A percentile compares a stretch with the other conserved stretches of the same genome.
Evolutionary conservation across 257 asterid species (phyloP).

Genomic region (Solanum acaule): DNA sequence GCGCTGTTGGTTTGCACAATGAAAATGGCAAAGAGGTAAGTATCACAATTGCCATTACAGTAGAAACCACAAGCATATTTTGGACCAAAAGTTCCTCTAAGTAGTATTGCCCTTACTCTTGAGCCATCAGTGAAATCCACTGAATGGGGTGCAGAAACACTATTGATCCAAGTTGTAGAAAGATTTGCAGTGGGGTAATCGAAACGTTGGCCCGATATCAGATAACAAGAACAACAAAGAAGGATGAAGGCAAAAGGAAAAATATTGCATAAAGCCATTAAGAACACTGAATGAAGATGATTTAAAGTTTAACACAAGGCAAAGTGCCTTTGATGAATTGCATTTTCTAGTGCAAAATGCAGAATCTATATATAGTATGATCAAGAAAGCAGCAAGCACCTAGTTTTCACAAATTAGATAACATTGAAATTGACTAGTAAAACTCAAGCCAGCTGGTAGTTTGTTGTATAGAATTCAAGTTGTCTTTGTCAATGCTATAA

Average conservation of each 20-base stretch:
- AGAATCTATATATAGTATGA: neutral
- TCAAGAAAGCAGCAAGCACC: neutral
- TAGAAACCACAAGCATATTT: constrained; percentile 8
- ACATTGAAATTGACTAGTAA: neutral
- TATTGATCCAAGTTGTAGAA: constrained; percentile 11
- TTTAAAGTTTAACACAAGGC: too few species aligned
- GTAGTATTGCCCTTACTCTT: neutral
- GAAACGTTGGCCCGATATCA: neutral
- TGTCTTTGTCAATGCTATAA: neutral
- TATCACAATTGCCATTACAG: neutral
- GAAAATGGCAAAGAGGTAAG: constrained; percentile 8
- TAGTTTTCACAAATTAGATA: neutral
- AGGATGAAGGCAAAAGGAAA: neutral
- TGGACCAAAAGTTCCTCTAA: neutral
- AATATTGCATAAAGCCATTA: neutral
- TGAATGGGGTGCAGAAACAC: constrained; percentile 1
- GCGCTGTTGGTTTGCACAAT: neutral
- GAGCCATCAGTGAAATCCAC: neutral
- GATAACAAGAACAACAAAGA: neutral
- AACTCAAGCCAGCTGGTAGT: neutral
- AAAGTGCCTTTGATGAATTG: neutral
- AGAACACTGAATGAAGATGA: neutral
- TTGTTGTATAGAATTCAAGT: neutral
- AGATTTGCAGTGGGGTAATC: constrained; percentile 1
- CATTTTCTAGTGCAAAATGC: neutral